phyloP scores from a whole-genome alignment of 495 filamentous ascomycete species.

The Penicillium pulvis region DNA sequence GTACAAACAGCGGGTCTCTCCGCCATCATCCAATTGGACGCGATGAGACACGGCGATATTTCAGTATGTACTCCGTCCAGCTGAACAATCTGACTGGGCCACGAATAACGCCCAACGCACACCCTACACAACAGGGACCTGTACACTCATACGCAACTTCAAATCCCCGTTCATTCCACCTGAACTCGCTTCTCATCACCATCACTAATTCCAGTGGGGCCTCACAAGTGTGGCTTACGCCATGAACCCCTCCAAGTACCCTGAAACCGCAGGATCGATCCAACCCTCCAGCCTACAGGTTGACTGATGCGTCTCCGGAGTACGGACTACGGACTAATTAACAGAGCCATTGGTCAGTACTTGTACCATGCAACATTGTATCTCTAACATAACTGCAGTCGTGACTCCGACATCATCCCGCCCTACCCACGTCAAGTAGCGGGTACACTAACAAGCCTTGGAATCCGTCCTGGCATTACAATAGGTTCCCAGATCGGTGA shows the following conservation, averaged over 20 bases:
- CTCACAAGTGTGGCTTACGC: not conserved
- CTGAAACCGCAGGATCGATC: slow-evolving; percentile 1
- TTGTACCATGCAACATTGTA: not conserved
- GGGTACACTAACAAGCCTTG: not conserved
- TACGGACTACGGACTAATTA: not conserved
- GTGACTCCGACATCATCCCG: slow-evolving; percentile 12
- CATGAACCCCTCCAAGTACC: not conserved
- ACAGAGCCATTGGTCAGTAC: no score
- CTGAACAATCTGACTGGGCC: slow-evolving; percentile 1
- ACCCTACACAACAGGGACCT: slow-evolving; percentile 1
- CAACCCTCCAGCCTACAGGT: no score
- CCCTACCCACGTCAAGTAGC: not conserved
- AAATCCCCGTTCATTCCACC: not conserved
- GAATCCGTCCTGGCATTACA: not conserved
- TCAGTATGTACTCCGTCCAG: not conserved
- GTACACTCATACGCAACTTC: not conserved
- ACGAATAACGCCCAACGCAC: not conserved
- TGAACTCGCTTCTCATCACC: not conserved
- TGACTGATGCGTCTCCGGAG: not conserved
- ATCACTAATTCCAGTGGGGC: not conserved
- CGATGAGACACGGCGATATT: not conserved
- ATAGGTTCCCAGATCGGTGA: slow-evolving; percentile 14
- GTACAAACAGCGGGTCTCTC: not conserved
- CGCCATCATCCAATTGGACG: not conserved
- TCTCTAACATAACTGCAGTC: slow-evolving; percentile 4